A percentile compares a stretch with the other conserved stretches of the same genome.
Evolutionary conservation across 2,329 filamentous ascomycete genomes (phyloP).

Genomic region (Alternaria postmessia): DNA sequence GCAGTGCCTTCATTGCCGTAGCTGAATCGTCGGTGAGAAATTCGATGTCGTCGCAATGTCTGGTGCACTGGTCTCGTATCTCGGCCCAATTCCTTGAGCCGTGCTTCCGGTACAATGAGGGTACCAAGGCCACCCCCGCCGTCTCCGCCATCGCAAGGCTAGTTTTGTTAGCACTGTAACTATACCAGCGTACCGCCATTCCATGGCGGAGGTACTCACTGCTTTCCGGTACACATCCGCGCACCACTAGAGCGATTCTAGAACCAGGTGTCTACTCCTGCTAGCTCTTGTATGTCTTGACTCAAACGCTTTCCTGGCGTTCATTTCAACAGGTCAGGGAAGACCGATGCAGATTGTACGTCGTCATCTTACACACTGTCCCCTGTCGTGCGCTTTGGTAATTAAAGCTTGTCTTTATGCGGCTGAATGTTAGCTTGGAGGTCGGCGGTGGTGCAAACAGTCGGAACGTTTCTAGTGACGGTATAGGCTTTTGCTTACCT

Average conservation of each 20-base stretch:
- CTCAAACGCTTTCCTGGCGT: conserved; percentile 46
- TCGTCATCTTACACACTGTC: conserved; percentile 51
- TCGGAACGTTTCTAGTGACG: conserved; percentile 54
- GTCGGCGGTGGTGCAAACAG: conserved; percentile 62
- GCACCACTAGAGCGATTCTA: conserved; percentile 54
- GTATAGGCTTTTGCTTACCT: conserved; percentile 18
- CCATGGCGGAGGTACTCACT: conserved; percentile 15
- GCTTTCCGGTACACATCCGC: conserved; percentile 52
- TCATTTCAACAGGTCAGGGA: conserved; percentile 38
- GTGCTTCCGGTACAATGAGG: conserved; percentile 54
- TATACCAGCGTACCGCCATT: background rate
- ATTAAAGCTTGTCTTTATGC: conserved; percentile 48
- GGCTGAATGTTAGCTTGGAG: conserved; percentile 58
- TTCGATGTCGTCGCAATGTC: conserved; percentile 54
- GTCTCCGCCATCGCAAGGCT: conserved; percentile 57
- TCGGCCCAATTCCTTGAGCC: conserved; percentile 32
- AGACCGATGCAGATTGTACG: conserved; percentile 52
- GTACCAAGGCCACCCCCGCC: conserved; percentile 54
- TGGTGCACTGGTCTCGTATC: conserved; percentile 46
- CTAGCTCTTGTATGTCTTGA: conserved; percentile 7
- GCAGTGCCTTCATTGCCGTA: conserved; percentile 21
- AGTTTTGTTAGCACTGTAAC: conserved; percentile 5
- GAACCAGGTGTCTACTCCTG: conserved; percentile 48
- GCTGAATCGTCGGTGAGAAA: conserved; percentile 51
- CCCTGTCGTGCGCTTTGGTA: conserved; percentile 45